Percentiles rank a stretch among this genome's conserved stretches.
Conservation (phyloP, 352 stramenopile species). For the Globisporangium middletonii region DNA sequence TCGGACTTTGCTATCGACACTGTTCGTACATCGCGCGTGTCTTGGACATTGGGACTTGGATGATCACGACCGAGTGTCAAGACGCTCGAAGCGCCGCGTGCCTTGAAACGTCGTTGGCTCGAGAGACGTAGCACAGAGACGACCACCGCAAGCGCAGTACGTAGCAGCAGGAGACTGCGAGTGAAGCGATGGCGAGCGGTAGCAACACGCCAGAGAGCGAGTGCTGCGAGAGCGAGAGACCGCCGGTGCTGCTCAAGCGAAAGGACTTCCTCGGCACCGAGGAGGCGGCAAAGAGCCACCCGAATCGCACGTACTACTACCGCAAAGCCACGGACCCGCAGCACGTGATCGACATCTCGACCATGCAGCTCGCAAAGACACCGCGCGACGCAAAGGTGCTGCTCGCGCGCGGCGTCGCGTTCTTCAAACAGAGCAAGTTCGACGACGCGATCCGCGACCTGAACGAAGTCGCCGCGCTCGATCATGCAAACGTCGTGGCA, state of each 20-base stretch:
- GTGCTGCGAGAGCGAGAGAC: constrained; percentile 21
- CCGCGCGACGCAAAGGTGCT: constrained; percentile 63
- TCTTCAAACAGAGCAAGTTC: constrained; percentile 68
- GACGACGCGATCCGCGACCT: constrained; percentile 59
- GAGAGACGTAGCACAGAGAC: background rate
- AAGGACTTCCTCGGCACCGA: constrained; percentile 74
- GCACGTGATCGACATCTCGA: constrained; percentile 67
- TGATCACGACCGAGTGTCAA: background rate
- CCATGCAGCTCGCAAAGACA: constrained; percentile 51
- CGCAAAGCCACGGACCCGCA: constrained; percentile 63
- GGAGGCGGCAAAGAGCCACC: constrained; percentile 51
- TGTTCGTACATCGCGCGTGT: too few relatives aligned
- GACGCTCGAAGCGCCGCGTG: background rate
- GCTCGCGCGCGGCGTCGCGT: constrained; percentile 63
- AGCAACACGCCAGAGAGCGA: constrained; percentile 20
- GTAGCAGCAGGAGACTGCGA: background rate
- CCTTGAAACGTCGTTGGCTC: background rate
- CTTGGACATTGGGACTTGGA: too few relatives aligned
- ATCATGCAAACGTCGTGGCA: constrained; percentile 31
- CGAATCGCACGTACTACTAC: constrained; percentile 78
- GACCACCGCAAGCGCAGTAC: too few relatives aligned
- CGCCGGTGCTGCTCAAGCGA: constrained; percentile 49
- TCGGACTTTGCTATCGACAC: too few relatives aligned
- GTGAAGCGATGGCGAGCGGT: constrained; percentile 20
- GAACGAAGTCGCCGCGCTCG: constrained; percentile 34